Evolutionary conservation across 2,329 filamentous ascomycete genomes (phyloP), one percentile per base, ranked within the genome.

Genomic region (Colletotrichum tabaci): DNA sequence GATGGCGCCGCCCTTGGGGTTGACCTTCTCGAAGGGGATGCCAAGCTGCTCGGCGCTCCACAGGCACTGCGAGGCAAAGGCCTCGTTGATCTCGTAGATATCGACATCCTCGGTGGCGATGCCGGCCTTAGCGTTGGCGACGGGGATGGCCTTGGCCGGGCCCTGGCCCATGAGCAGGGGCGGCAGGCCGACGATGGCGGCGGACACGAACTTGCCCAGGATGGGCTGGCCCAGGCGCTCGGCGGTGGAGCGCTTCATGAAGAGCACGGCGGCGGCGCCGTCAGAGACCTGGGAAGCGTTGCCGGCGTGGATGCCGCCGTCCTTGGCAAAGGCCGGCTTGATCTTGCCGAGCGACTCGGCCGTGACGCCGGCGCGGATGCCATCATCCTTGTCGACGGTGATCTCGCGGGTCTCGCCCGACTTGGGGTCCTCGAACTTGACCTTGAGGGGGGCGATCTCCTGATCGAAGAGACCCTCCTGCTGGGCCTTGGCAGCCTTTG

Each of bases 21-120:
- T 98, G 80, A 99, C 91, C 89, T 98, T 98, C 75, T 94, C 92
- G 73, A 87, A 80, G 64, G 94, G 93, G 38, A 99, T 84, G 55
- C 92, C 92, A 26, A 99, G 89, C 87, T 98, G 92, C 78, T 96
- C 94, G 74, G 94, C 90, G 83, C 95, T 98, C 93, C 93, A 98
- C 75, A 98, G 83, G 83, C 94, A 98, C 88, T 98, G 96, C 74
- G 91, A 94, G 42, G 96, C 96, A 82, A 99, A 99, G 1, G 96
- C 96, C 89, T 99, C 96, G 87, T 99, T 99, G 88, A 99, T 98
- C 89, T 99, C 96, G 79, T 90, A 98, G 79, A 98, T 96, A 81
- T 98, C 96, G 40, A 99, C 94, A 76, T 98, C 96, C 68, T 97
- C 92, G 83, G 92, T 94, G 80, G 87, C 87, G 77, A 99, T 91